Conservation (phyloP, 2,329 filamentous ascomycete species). For the Ascochyta viciae-villosae region DNA sequence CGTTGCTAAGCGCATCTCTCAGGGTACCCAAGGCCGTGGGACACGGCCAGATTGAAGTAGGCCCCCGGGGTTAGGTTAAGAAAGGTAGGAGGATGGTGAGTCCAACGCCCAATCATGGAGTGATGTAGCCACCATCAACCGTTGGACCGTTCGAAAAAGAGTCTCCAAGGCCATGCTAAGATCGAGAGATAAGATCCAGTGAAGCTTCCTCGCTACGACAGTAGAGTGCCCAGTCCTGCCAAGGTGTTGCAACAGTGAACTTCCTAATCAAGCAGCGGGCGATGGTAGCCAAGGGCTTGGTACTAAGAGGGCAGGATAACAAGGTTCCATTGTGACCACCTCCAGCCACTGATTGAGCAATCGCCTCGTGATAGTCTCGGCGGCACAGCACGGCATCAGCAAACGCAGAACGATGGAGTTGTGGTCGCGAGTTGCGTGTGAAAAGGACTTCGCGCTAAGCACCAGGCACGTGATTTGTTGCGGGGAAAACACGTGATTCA, state of each 20-base stretch:
- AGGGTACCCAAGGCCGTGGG: constrained; percentile 29
- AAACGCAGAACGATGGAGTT: not conserved
- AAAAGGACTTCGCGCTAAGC: not conserved
- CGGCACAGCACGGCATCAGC: constrained; percentile 5
- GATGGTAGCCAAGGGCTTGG: constrained; percentile 31
- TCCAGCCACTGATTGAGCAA: constrained; percentile 19
- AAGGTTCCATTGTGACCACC: constrained; percentile 19
- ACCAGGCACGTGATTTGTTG: not conserved
- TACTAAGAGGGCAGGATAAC: constrained; percentile 19
- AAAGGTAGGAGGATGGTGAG: constrained; percentile 28
- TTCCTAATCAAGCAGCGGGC: constrained; percentile 14
- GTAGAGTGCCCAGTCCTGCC: constrained; percentile 20
- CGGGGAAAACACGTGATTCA: constrained; percentile 1
- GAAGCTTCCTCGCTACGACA: constrained; percentile 19
- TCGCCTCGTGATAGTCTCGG: constrained; percentile 7
- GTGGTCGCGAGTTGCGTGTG: not conserved
- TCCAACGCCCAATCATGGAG: constrained; percentile 22
- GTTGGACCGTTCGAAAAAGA: constrained; percentile 30
- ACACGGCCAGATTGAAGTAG: constrained; percentile 17
- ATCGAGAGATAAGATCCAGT: constrained; percentile 25
- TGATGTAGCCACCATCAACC: constrained; percentile 15
- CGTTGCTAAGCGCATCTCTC: constrained; percentile 30
- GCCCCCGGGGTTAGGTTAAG: constrained; percentile 24
- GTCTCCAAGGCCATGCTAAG: constrained; percentile 30
- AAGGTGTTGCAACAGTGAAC: constrained; percentile 18